These are phyloP conservation scores for Didymella arachidicola DNA, from an alignment of 2,329 filamentous ascomycete genomes.

Conservation along the genomic window DNA sequence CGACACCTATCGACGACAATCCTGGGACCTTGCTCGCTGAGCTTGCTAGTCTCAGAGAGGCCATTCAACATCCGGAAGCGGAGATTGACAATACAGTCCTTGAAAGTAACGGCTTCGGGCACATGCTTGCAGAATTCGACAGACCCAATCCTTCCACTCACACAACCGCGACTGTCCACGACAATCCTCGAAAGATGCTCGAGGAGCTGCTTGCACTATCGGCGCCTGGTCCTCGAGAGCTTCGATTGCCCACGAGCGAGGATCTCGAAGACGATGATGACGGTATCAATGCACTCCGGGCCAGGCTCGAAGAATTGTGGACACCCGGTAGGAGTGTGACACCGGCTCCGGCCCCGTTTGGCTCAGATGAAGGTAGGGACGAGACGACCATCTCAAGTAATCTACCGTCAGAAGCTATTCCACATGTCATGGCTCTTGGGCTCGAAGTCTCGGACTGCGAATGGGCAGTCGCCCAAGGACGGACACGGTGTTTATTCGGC, in stretches of 20 bases:
- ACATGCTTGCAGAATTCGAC: constrained; percentile 20
- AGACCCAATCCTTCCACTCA: not conserved
- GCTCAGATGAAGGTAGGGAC: not conserved
- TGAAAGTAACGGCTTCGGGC: not conserved
- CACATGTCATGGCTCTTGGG: constrained; percentile 21
- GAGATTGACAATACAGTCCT: not conserved
- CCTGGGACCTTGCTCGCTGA: not conserved
- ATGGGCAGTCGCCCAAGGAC: constrained; percentile 23
- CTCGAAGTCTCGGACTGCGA: constrained; percentile 21
- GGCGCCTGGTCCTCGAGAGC: not conserved
- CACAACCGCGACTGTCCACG: not conserved
- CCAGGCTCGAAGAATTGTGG: constrained; percentile 2
- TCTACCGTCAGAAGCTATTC: not conserved
- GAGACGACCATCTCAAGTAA: not conserved
- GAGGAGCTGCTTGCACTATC: constrained; percentile 12
- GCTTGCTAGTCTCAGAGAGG: not conserved
- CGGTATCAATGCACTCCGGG: constrained; percentile 9
- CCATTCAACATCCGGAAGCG: not conserved
- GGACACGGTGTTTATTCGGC: constrained; percentile 29
- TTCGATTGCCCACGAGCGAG: not conserved
- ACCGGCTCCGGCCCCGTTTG: not conserved
- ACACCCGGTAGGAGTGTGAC: not conserved
- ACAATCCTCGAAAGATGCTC: constrained; percentile 18
- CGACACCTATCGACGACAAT: not conserved
- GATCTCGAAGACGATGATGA: constrained; percentile 6